Conservation (phyloP, 441 rosid genomes). For the Populus hybrid region DNA sequence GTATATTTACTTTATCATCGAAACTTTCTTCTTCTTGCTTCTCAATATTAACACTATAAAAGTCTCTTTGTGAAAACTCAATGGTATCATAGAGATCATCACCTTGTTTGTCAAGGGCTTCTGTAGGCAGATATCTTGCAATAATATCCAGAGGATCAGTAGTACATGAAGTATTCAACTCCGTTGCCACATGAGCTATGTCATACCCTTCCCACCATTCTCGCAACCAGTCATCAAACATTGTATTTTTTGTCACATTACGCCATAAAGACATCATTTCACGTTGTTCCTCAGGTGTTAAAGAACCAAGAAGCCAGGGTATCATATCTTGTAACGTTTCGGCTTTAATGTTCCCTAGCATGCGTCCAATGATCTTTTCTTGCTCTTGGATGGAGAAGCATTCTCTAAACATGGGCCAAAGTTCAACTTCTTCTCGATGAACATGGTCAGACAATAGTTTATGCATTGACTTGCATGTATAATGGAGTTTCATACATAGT, state of each 20-base stretch:
- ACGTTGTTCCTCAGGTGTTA: slow-evolving; percentile 59
- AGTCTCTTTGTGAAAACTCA: slow-evolving; percentile 20
- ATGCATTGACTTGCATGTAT: slow-evolving; percentile 57
- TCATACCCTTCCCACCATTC: slow-evolving; percentile 79
- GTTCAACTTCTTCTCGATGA: slow-evolving; percentile 70
- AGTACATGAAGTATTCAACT: slow-evolving; percentile 29
- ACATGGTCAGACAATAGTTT: slow-evolving; percentile 67
- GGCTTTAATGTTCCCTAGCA: slow-evolving; percentile 77
- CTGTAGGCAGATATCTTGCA: slow-evolving; percentile 50
- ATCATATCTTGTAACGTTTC: slow-evolving; percentile 73
- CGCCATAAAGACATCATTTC: slow-evolving; percentile 61
- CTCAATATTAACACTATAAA: slow-evolving; percentile 22
- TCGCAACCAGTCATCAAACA: slow-evolving; percentile 79
- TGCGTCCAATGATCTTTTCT: slow-evolving; percentile 66
- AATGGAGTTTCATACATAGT: slow-evolving; percentile 64
- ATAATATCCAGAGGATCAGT: slow-evolving; percentile 68
- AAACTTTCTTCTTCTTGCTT: slow-evolving; percentile 22
- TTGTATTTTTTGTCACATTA: slow-evolving; percentile 68
- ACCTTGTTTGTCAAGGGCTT: slow-evolving; percentile 27
- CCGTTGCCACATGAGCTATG: slow-evolving; percentile 29
- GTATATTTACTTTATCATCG: slow-evolving; percentile 25
- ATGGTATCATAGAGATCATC: slow-evolving; percentile 18
- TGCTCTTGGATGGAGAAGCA: slow-evolving; percentile 67
- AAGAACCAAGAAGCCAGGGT: slow-evolving; percentile 72
- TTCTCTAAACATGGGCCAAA: slow-evolving; percentile 70